Evolutionary conservation across 441 rosid genomes (phyloP).

Genomic region (Adansonia madagascariensis): DNA sequence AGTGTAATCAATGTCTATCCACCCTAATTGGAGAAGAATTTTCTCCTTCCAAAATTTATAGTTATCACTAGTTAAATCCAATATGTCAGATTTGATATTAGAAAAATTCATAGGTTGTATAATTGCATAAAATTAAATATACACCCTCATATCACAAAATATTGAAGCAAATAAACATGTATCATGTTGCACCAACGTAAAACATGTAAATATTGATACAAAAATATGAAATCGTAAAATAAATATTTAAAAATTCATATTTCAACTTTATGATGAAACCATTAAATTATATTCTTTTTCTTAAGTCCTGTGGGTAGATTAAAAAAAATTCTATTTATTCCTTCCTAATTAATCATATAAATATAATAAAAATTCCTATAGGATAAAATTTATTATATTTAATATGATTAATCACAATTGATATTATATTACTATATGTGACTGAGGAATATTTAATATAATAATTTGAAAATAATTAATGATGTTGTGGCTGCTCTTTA

Average conservation of each 20-base stretch:
- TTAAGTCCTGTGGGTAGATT: not conserved
- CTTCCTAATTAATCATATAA: not conserved
- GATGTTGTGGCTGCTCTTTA: too few species aligned
- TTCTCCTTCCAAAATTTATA: not conserved
- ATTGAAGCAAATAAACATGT: not conserved
- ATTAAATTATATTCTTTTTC: not conserved
- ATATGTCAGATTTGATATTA: not conserved
- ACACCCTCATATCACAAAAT: too few species aligned
- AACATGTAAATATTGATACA: not conserved
- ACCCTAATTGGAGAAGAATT: not conserved
- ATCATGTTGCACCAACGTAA: not conserved
- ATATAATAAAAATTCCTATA: too few species aligned
- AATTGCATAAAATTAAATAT: not conserved
- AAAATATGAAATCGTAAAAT: not conserved
- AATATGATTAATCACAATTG: not conserved
- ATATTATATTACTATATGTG: too few species aligned
- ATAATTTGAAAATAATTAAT: too few species aligned
- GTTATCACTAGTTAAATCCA: not conserved
- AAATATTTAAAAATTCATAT: too few species aligned
- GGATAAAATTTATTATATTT: not conserved
- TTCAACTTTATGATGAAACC: not conserved
- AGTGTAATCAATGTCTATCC: not conserved
- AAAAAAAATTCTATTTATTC: too few species aligned
- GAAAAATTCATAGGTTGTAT: not conserved
- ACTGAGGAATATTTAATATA: not conserved